Percentiles rank a stretch among this genome's conserved stretches.
Evolutionary conservation across 371 early-diverging fungal species (phyloP).

Genomic region (Phascolomyces articulosus): DNA sequence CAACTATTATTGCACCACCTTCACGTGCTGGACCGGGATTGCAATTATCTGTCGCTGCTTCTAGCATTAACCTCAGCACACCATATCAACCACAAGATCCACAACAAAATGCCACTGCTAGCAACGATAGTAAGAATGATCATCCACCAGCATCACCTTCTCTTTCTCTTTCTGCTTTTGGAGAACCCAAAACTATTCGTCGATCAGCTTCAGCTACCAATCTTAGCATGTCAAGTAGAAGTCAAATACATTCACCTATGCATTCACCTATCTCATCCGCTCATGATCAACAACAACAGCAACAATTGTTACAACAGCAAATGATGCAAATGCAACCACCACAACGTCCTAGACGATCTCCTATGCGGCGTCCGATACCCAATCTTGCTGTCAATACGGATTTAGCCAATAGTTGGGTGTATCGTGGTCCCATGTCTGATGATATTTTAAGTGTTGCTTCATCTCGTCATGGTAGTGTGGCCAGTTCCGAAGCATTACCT

Average conservation of each 20-base stretch:
- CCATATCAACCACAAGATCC: background rate
- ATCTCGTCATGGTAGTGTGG: slow-evolving; percentile 3
- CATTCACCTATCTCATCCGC: background rate
- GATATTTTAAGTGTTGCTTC: background rate
- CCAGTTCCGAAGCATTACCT: slow-evolving; percentile 15
- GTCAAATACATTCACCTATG: background rate
- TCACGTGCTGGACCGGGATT: slow-evolving; percentile 3
- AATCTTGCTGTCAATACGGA: slow-evolving; percentile 8
- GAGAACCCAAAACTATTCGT: background rate
- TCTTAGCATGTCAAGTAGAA: background rate
- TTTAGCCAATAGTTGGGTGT: background rate
- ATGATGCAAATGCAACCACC: slow-evolving; percentile 10
- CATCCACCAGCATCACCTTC: slow-evolving; percentile 7
- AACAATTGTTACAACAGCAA: too few species aligned
- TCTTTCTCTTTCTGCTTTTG: slow-evolving; percentile 14
- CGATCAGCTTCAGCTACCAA: slow-evolving; percentile 5
- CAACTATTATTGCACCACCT: background rate
- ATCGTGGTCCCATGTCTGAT: slow-evolving; percentile 7
- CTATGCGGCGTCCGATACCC: background rate
- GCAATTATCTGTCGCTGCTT: slow-evolving; percentile 1
- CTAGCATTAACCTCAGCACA: slow-evolving; percentile 2
- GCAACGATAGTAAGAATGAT: background rate
- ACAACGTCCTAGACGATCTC: slow-evolving; percentile 8
- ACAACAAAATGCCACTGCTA: background rate
- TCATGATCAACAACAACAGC: background rate